phyloP scores from a whole-genome alignment of 192 early-diverging fungal genomes.

The Gonapodya prolifera region DNA sequence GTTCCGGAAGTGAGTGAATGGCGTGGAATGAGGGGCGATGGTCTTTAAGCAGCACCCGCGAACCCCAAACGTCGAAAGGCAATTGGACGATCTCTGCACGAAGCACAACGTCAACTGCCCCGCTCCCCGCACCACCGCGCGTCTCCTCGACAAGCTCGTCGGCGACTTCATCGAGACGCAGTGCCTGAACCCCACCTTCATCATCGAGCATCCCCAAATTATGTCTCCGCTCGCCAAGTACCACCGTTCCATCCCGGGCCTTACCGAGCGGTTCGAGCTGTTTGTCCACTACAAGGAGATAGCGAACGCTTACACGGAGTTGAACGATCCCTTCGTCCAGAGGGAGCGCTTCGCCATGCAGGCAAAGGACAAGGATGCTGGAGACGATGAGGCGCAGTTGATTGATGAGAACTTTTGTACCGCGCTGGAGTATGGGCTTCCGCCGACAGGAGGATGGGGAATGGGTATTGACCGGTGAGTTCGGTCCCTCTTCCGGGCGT shows the following conservation, averaged over 20 bases:
- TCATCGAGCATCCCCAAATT: conserved; percentile 93
- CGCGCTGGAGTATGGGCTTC: conserved; percentile 91
- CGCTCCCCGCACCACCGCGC: conserved; percentile 81
- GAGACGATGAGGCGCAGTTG: conserved; percentile 97
- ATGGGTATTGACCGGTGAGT: conserved; percentile 6
- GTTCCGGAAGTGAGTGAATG: conserved; percentile 65
- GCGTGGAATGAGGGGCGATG: too few species aligned
- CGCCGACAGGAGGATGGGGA: conserved; percentile 73
- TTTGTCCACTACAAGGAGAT: conserved; percentile 99
- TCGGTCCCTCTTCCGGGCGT: neutral
- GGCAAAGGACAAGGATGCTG: conserved; percentile 90
- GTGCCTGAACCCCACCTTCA: conserved; percentile 82
- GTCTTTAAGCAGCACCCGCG: too few species aligned
- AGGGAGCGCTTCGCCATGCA: conserved; percentile 96
- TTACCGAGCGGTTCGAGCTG: conserved; percentile 97
- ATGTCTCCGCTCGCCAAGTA: conserved; percentile 99
- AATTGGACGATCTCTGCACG: conserved; percentile 71
- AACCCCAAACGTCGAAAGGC: too few species aligned
- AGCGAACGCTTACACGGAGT: conserved; percentile 98
- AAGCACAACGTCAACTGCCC: conserved; percentile 94
- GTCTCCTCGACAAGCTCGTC: conserved; percentile 88
- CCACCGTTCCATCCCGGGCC: conserved; percentile 73
- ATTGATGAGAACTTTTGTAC: conserved; percentile 97
- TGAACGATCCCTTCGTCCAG: conserved; percentile 99
- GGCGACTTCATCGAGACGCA: conserved; percentile 70